Evolutionary conservation across 768 basidiomycete species (phyloP), one percentile per base, ranked within the genome.

Genomic region (Pisolithus orientalis): DNA sequence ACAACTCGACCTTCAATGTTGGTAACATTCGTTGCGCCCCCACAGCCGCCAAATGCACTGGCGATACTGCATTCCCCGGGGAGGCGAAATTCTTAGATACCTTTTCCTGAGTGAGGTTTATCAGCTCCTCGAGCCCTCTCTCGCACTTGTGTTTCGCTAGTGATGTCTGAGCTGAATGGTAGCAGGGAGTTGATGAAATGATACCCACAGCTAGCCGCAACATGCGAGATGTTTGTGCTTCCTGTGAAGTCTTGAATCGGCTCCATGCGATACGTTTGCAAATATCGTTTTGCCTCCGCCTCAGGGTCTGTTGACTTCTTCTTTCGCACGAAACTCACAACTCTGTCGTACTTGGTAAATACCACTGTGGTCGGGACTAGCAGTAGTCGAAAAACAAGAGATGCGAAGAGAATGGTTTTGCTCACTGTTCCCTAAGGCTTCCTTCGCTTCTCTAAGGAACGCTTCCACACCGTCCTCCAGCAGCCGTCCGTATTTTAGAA

Each of bases 271-370:
- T 47, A 17, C 24, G 32, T 11, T 32, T 47, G 17, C 8, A 47
- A 25, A 47, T 47, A 25, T 37, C 21, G 16, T 25, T 9, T 37
- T 16, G 46, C 46, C 17, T 13, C 44, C 31, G 44, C 44, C 32
- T 46, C 29, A 14, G 31, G 32, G 24, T 32, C 31, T 28, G 28
- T 13, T 14, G 11, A 13, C 6, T 29, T 27, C 25, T 45, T 24
- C 6, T 28, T n/a, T 28, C 29, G 17, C n/a, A 47, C 17, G 31
- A 8, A 1, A 58, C 50, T 38, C 4, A 56, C 27, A 17, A 51
- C n/a, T 49, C 51, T 60, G 52, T 54, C 57, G 13, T 34, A 47
- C 25, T 47, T 32, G 17, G 46, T 47, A 25, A 47, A 47, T 7
- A 47, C 32, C 16, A 47, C 48, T 50, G n/a, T n/a, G 14, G 29